These are phyloP conservation scores for Dipteronia sinensis DNA, from an alignment of 345 rosid genomes.

Conservation along the genomic window DNA sequence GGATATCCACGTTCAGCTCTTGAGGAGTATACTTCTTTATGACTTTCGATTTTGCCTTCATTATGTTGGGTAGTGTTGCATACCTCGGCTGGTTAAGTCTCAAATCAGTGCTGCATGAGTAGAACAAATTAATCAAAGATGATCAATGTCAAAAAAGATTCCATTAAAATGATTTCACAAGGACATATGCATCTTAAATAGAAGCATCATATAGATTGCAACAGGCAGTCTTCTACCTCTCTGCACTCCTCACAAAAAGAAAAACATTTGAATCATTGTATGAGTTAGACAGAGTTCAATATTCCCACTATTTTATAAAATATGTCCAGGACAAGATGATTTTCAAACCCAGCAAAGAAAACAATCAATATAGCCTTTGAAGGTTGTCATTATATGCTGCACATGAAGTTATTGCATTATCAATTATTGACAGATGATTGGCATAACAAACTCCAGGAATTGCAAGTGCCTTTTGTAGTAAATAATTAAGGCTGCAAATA, in stretches of 20 bases:
- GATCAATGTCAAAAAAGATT: not conserved
- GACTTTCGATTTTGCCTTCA: conserved; percentile 90
- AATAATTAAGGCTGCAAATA: not conserved
- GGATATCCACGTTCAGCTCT: conserved; percentile 64
- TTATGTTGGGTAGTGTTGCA: conserved; percentile 91
- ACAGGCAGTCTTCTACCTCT: not conserved
- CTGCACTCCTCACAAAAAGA: not conserved
- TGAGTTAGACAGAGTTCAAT: not conserved
- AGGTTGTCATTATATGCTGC: not conserved
- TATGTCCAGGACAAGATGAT: not conserved
- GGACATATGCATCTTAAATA: not conserved
- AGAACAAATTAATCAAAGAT: not conserved
- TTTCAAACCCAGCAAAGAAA: not conserved
- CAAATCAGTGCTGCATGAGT: conserved; percentile 70
- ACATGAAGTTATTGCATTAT: not conserved
- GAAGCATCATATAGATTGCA: not conserved
- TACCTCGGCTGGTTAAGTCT: conserved; percentile 94
- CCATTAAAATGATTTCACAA: not conserved
- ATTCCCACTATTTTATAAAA: not conserved
- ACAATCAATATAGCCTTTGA: not conserved
- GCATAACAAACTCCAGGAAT: not conserved
- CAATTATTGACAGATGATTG: not conserved
- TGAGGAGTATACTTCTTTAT: conserved; percentile 68
- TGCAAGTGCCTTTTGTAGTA: not conserved
- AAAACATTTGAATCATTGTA: not conserved